Percentiles rank a stretch among this genome's conserved stretches.
These are phyloP conservation scores for Primulina tabacum DNA, from an alignment of 257 asterid species.

Conservation along the genomic window DNA sequence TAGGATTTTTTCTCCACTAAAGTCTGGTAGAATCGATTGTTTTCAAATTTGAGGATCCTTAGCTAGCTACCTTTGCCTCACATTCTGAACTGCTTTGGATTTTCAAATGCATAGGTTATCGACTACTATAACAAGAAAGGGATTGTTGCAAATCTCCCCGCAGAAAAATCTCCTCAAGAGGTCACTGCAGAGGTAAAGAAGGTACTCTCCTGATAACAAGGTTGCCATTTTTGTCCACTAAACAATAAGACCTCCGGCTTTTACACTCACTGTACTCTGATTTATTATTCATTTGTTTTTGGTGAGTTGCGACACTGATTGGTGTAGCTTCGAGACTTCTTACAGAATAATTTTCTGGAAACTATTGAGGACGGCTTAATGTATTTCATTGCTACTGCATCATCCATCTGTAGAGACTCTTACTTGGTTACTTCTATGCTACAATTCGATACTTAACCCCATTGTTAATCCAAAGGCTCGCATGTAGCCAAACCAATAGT, in stretches of 20 bases:
- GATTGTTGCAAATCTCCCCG: conserved; percentile 58
- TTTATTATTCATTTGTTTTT: conserved; percentile 21
- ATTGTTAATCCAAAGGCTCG: no score
- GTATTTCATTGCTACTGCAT: conserved; percentile 4
- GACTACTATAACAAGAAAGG: conserved; percentile 60
- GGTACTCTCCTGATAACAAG: conserved; percentile 45
- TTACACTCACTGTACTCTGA: conserved; percentile 19
- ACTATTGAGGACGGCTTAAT: conserved; percentile 4
- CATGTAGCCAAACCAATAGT: no score
- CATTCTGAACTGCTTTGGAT: background rate
- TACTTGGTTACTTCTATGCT: background rate
- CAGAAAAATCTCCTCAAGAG: conserved; percentile 66
- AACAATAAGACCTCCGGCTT: conserved; percentile 20
- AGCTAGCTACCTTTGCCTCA: background rate
- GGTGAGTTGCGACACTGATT: conserved; percentile 5
- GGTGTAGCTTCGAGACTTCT: background rate
- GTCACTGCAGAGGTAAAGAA: conserved; percentile 64
- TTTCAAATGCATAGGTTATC: conserved; percentile 45
- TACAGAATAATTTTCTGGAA: conserved; percentile 15
- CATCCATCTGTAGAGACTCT: background rate
- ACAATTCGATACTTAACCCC: no score
- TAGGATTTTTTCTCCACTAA: background rate
- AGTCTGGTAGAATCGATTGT: background rate
- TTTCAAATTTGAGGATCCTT: background rate
- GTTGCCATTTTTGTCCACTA: conserved; percentile 14